Conservation (phyloP, 2,329 filamentous ascomycete species). For the Paecilomyces variotii region DNA sequence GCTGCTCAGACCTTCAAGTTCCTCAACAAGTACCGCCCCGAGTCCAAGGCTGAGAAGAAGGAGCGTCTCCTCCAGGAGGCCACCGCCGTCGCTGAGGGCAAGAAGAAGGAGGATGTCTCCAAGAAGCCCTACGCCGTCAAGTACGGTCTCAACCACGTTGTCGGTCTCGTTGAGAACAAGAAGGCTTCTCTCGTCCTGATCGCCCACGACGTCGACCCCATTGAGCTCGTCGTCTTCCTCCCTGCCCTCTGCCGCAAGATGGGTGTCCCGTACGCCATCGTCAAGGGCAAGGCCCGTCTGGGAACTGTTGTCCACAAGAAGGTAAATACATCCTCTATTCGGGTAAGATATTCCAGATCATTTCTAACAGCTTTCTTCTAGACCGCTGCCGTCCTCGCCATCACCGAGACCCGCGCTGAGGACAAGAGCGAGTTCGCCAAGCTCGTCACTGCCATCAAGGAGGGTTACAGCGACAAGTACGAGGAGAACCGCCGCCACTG, state of each 20-base stretch:
- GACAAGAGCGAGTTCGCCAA: conserved; percentile 98
- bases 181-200: conserved; percentile 98
- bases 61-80: conserved; percentile 98
- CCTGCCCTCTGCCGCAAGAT: conserved; percentile 99
- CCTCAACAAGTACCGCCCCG: conserved; percentile 99
- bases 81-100: conserved; percentile 93
- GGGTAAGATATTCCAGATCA: background rate
- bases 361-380: conserved; percentile 32
- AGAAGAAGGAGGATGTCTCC: conserved; percentile 99
- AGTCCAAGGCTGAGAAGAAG: conserved; percentile 99
- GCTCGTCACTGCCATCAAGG: conserved; percentile 93
- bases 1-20: conserved; percentile 98
- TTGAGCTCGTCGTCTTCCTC: conserved; percentile 98
- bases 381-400: conserved; percentile 91
- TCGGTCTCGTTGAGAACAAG: conserved; percentile 97
- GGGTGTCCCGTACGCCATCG: conserved; percentile 97
- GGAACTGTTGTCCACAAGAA: conserved; percentile 99
- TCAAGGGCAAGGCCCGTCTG: conserved; percentile 99
- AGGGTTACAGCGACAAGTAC: conserved; percentile 93
- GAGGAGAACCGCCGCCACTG: conserved; percentile 87
- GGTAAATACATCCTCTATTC: conserved; percentile 42
- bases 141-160: conserved; percentile 99
- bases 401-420: conserved; percentile 95
- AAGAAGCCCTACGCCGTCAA: conserved; percentile 99
- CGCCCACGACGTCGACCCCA: conserved; percentile 98